phyloP scores from a whole-genome alignment of 495 filamentous ascomycete genomes.

The Penicillium odoratum region DNA sequence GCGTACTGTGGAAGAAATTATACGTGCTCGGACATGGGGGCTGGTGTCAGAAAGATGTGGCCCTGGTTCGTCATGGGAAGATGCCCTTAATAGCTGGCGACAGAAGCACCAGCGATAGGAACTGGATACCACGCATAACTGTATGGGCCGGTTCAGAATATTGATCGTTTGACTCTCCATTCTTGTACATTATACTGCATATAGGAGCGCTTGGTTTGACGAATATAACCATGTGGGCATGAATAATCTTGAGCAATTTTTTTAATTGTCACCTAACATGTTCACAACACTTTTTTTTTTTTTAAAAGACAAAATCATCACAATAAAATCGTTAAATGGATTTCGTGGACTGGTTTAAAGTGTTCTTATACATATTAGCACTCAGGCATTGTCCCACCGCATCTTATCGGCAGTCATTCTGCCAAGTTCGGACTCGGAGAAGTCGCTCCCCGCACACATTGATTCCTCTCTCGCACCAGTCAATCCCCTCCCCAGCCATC shows the following conservation, averaged over 20 bases:
- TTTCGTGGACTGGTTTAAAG: background rate
- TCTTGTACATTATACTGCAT: constrained; percentile 7
- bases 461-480: constrained; percentile 41
- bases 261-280: background rate
- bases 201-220: constrained; percentile 8
- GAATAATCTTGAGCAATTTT: constrained; percentile 3
- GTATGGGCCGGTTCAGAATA: constrained; percentile 7
- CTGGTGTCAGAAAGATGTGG: constrained; percentile 77
- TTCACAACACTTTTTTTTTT: background rate
- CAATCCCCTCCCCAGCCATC: constrained; percentile 31
- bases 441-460: constrained; percentile 45
- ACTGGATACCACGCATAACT: constrained; percentile 6
- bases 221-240: constrained; percentile 1
- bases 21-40: constrained; percentile 79
- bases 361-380: background rate
- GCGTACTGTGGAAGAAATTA: constrained; percentile 81
- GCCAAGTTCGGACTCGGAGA: constrained; percentile 36
- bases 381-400: constrained; percentile 4
- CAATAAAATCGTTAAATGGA: background rate
- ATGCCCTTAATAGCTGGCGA: constrained; percentile 63
- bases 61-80: constrained; percentile 57
- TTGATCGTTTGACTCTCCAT: background rate
- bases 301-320: background rate
- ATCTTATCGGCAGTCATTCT: constrained; percentile 31
- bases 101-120: constrained; percentile 32